Evolutionary conservation across 2,329 filamentous ascomycete species (phyloP), one percentile per base, ranked within the genome.

Genomic region (Fusarium napiforme): DNA sequence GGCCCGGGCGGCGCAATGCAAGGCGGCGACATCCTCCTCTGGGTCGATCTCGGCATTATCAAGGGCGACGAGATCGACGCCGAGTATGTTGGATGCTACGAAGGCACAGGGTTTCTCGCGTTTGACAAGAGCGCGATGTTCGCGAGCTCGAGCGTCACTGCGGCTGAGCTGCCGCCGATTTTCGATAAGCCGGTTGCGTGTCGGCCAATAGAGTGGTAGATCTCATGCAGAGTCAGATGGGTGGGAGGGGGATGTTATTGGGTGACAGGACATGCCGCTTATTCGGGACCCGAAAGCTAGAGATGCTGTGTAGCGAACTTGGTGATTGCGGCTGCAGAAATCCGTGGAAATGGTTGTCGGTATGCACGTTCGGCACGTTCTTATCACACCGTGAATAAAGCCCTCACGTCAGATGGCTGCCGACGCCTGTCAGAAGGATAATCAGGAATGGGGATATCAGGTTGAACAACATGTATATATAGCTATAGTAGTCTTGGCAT

Each of bases 111-210:
- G 7, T 73, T 73, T 40, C 19, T 69, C 36, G 69, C 57, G 19
- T 69, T 69, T 42, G 69, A 66, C 83, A n/a, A 66, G 23, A 42
- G 50, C 28, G 37, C 37, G 66, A 75, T 32, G 9, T 62, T 62
- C 34, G 40, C 32, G 21, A 59, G 52, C 19, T n/a, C 30, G 26
- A 45, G 9, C 0, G 60, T 62, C 18, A 15, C 52, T 26, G 32
- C 34, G 7, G 26, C 60, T 18, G 52, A 62, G 40, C 19, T 62
- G 15, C 60, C 60, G 7, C 21, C 21, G 21, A 46, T 62, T n/a
- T 62, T 62, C 14, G 23, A 62, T 16, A 39, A 32, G 26, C 52
- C 60, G 2, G n/a, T 39, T n/a, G 19, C 60, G 5, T 59, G 50
- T 59, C 21, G n/a, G 40, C 60, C 60, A n/a, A 59, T 62, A 4